Percentiles rank a stretch among this genome's conserved stretches.
Conservation (phyloP, 768 basidiomycete genomes). For the Podaxis sp. region DNA sequence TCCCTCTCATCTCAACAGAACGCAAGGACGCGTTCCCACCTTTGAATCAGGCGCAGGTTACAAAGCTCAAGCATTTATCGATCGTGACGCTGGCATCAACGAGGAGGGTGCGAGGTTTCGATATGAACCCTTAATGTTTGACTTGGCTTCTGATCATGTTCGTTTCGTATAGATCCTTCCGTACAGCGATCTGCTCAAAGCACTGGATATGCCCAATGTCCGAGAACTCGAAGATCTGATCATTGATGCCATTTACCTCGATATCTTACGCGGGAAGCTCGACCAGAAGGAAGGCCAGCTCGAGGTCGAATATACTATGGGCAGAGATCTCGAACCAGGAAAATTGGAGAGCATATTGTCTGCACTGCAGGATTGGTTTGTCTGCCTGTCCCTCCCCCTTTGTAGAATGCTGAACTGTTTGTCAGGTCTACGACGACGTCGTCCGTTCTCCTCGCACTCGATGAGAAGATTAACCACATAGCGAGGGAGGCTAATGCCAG, state of each 20-base stretch:
- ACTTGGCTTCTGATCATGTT: neutral
- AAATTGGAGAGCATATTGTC: constrained; percentile 59
- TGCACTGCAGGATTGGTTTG: constrained; percentile 69
- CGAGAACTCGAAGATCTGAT: constrained; percentile 95
- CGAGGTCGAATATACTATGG: constrained; percentile 91
- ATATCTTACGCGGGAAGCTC: constrained; percentile 86
- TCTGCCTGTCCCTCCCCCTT: neutral
- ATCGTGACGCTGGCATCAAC: constrained; percentile 81
- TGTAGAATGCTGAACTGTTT: constrained; percentile 6
- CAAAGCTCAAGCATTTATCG: constrained; percentile 91
- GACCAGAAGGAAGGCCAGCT: constrained; percentile 90
- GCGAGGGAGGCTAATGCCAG: constrained; percentile 39
- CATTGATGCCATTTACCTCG: constrained; percentile 94
- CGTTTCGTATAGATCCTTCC: constrained; percentile 64
- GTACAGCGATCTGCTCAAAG: constrained; percentile 68
- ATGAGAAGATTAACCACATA: constrained; percentile 64
- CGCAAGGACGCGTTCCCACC: constrained; percentile 66
- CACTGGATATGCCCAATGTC: constrained; percentile 74
- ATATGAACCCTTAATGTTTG: neutral
- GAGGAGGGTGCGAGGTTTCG: constrained; percentile 58
- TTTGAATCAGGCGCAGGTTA: constrained; percentile 69
- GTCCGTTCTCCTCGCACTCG: constrained; percentile 68
- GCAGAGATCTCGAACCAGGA: constrained; percentile 84
- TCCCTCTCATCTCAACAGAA: constrained; percentile 40
- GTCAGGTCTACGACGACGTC: constrained; percentile 71